phyloP scores from a whole-genome alignment of 148 eudicot genomes.

The Salicornia ramosissima region DNA sequence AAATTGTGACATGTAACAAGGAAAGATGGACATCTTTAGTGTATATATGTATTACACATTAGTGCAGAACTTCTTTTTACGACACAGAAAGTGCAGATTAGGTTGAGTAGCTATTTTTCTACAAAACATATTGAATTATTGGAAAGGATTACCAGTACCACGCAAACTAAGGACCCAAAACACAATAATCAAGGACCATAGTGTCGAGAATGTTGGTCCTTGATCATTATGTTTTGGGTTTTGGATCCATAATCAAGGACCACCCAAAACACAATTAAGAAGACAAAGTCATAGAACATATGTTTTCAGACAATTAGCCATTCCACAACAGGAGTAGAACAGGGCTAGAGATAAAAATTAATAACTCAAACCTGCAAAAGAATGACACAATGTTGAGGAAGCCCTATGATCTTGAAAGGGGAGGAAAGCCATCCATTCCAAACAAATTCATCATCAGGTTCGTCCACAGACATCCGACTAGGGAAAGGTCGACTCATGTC shows the following conservation, averaged over 20 bases:
- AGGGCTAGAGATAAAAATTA: neutral
- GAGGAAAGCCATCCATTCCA: slow-evolving; percentile 90
- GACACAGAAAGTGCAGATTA: neutral
- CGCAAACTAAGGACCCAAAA: too few relatives aligned
- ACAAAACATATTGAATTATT: neutral
- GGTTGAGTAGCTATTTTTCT: slow-evolving; percentile 2
- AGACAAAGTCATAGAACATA: neutral
- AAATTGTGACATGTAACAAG: neutral
- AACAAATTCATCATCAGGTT: slow-evolving; percentile 93
- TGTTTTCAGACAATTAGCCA: neutral
- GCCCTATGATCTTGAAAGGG: slow-evolving; percentile 78
- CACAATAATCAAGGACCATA: too few relatives aligned
- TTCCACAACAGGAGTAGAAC: neutral
- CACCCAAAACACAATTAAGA: neutral
- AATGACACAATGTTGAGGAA: slow-evolving; percentile 78
- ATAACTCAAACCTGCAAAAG: slow-evolving; percentile 68
- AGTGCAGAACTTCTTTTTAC: neutral
- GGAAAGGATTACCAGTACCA: neutral
- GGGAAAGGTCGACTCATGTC: slow-evolving; percentile 94
- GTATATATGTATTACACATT: neutral
- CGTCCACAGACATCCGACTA: slow-evolving; percentile 63
- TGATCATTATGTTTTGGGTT: too few relatives aligned
- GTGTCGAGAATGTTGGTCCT: too few relatives aligned
- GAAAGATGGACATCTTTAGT: neutral
- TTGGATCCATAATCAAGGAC: slow-evolving; percentile 8